Base-by-base conservation (phyloP, 2,329 filamentous ascomycete species). In the Fusarium miscanthi region DNA sequence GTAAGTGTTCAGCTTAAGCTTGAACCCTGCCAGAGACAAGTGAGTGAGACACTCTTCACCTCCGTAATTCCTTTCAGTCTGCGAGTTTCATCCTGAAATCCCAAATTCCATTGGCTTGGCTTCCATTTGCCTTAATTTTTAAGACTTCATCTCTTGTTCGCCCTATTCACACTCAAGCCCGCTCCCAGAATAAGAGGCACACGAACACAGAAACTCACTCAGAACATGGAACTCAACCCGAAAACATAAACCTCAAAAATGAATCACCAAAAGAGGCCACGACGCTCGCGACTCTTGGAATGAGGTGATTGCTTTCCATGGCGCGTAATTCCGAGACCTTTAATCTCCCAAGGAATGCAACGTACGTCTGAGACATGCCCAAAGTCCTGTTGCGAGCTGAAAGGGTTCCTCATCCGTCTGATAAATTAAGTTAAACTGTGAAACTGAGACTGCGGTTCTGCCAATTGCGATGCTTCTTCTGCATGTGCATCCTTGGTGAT, bases 291-390 rank as follows among this genome's bases (percentile, higher is more conserved):
- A 46, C 42, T 30, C 27, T 23, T 57, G 60, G 70, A 72, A 72
- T 72, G 70, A 17, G 41, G 27, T 40, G 23, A 17, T 52, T 38
- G 45, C 31, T 46, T 59, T 37, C 27, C 46, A 43, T 37, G 43
- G 51, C 46, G 35, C 57, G 46, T 52, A 58, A 43, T 59, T 40
- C 30, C 35, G 41, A 60, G 56, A 52, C 58, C 35, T 27, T 42
- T 27, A 74, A 64, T 73, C 54, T 74, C 66, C 61, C 60, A 42
- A 68, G 70, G 70, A 71, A 74, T 73, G 66, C 41, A 48, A 16
- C 35, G 42, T 37, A 16, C 35, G 42, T 37, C 53, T 71, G 42
- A 73, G 62, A 74, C 70, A 51, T 59, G 8, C 31, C 21, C 43
- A 49, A 40, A 38, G 25, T 41, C 27, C 23, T 45, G 49, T 19